phyloP scores from a whole-genome alignment of 768 basidiomycete genomes.

The Agrocybe pediades region DNA sequence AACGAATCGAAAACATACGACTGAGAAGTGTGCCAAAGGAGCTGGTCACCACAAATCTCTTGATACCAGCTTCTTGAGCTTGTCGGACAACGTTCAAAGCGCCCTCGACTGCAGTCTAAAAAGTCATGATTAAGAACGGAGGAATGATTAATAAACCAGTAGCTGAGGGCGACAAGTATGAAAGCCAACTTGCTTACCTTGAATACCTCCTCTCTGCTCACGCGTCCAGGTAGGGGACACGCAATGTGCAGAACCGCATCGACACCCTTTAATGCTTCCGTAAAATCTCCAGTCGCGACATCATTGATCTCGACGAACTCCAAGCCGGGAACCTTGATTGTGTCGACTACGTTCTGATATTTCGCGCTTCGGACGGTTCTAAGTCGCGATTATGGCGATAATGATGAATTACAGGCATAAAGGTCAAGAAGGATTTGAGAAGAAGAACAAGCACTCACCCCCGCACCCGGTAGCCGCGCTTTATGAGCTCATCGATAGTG shows the following conservation, averaged over 20 bases:
- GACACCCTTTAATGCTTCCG: conserved; percentile 51
- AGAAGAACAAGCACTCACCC: conserved; percentile 25
- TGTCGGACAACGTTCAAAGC: conserved; percentile 43
- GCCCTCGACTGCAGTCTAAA: conserved; percentile 38
- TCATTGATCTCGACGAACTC: conserved; percentile 34
- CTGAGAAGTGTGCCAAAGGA: conserved; percentile 32
- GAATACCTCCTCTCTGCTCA: conserved; percentile 24
- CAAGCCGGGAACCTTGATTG: conserved; percentile 25
- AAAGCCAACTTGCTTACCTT: conserved; percentile 24
- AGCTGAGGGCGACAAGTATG: too few species aligned
- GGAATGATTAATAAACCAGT: too few species aligned
- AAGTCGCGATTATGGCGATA: too few species aligned
- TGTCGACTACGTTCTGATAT: conserved; percentile 18
- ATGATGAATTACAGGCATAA: too few species aligned
- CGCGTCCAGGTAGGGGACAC: conserved; percentile 33
- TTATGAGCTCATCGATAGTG: conserved; percentile 32
- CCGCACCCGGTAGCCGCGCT: conserved; percentile 40
- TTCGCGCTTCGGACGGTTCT: conserved; percentile 37
- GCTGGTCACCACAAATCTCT: conserved; percentile 35
- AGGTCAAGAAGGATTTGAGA: neutral
- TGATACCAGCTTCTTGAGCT: conserved; percentile 36
- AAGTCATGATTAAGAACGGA: neutral
- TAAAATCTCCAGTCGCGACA: conserved; percentile 37
- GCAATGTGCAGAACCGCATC: conserved; percentile 50
- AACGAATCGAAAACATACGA: conserved; percentile 16